phyloP scores from a whole-genome alignment of 2,329 filamentous ascomycete genomes.

The Aspergillus arachidicola region DNA sequence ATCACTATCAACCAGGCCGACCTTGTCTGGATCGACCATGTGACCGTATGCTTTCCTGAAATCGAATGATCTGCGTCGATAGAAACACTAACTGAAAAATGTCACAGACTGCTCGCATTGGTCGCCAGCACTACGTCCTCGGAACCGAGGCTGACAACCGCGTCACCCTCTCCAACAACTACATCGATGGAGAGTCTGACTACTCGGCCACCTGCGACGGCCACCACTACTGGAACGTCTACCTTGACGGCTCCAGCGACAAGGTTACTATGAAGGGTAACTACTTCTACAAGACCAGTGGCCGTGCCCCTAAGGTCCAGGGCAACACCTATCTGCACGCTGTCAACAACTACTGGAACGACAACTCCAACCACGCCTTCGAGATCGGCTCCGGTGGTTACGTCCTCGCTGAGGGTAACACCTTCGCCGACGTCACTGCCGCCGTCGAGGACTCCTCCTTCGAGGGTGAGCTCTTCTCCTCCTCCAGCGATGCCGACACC shows the following conservation, averaged over 20 bases:
- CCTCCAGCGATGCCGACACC: slow-evolving; percentile 31
- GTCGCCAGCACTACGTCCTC: slow-evolving; percentile 63
- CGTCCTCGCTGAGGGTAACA: slow-evolving; percentile 60
- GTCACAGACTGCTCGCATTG: slow-evolving; percentile 53
- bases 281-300: slow-evolving; percentile 62
- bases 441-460: slow-evolving; percentile 43
- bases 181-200: slow-evolving; percentile 57
- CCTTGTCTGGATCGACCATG: slow-evolving; percentile 50
- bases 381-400: slow-evolving; percentile 50
- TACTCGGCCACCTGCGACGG: slow-evolving; percentile 62
- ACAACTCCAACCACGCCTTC: slow-evolving; percentile 59
- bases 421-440: slow-evolving; percentile 58
- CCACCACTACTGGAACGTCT: slow-evolving; percentile 63
- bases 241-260: slow-evolving; percentile 59
- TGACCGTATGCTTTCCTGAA: slow-evolving; percentile 37
- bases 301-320: slow-evolving; percentile 60
- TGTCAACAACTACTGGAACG: slow-evolving; percentile 63
- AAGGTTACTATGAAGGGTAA: slow-evolving; percentile 62
- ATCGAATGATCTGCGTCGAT: slow-evolving; percentile 41
- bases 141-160: slow-evolving; percentile 57
- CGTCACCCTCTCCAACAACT: slow-evolving; percentile 62
- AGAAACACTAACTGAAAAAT: slow-evolving; percentile 40
- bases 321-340: slow-evolving; percentile 61
- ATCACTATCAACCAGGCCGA: slow-evolving; percentile 54
- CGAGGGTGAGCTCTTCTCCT: slow-evolving; percentile 44